Evolutionary conservation across 1,284 basidiomycete species (phyloP).

Genomic region (Ceratobasidium sp.): DNA sequence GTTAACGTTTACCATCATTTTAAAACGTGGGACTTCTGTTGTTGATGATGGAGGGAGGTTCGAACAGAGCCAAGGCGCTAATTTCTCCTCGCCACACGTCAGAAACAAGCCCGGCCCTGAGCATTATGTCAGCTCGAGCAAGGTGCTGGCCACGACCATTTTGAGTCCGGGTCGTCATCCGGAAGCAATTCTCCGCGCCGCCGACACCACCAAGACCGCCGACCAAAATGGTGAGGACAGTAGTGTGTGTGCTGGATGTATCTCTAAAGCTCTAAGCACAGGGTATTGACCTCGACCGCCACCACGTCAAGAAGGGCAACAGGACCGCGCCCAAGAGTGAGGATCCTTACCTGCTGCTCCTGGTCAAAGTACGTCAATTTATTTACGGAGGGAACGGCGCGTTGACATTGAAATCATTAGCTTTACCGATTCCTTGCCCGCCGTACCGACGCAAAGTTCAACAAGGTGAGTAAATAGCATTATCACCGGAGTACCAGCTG

Average conservation of each 20-base stretch:
- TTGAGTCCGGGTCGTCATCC: constrained; percentile 37
- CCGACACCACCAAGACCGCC: constrained; percentile 50
- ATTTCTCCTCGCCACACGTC: neutral
- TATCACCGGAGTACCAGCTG: constrained; percentile 43
- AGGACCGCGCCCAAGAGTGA: constrained; percentile 97
- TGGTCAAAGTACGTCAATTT: constrained; percentile 87
- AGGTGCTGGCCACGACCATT: constrained; percentile 18
- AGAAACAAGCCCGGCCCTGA: constrained; percentile 5
- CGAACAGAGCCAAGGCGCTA: constrained; percentile 19
- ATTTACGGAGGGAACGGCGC: constrained; percentile 4
- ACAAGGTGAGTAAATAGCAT: constrained; percentile 75
- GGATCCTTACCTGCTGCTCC: constrained; percentile 98
- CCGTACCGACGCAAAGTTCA: constrained; percentile 96
- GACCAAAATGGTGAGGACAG: constrained; percentile 40
- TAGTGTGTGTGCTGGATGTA: neutral
- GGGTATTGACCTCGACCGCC: constrained; percentile 98
- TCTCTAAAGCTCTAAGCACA: constrained; percentile 55
- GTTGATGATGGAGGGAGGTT: constrained; percentile 28
- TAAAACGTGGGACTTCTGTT: constrained; percentile 22
- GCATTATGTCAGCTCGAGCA: constrained; percentile 12
- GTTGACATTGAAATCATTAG: constrained; percentile 59
- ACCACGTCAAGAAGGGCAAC: constrained; percentile 99
- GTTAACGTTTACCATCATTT: constrained; percentile 21
- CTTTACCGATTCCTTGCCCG: constrained; percentile 99
- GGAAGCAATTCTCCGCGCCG: constrained; percentile 66